Evolutionary conservation across 208 protist species (phyloP).

Genomic region (Leishmania guyanensis): DNA sequence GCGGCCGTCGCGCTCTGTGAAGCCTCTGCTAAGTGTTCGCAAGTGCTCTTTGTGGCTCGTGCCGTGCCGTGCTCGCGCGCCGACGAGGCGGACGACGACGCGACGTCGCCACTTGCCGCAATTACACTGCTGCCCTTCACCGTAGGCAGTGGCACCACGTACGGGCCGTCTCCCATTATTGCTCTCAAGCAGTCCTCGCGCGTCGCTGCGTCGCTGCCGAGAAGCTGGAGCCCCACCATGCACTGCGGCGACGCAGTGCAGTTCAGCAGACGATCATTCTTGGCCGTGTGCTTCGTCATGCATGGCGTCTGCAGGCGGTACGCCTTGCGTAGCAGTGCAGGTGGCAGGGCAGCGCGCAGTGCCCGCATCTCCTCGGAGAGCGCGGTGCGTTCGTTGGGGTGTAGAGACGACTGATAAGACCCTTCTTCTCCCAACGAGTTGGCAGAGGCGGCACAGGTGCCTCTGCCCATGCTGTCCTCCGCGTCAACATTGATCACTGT

Average conservation of each 20-base stretch:
- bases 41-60: constrained; percentile 3
- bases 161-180: constrained; percentile 45
- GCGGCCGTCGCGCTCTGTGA: neutral
- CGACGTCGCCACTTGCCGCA: neutral
- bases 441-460: neutral
- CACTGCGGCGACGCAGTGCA: constrained; percentile 59
- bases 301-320: constrained; percentile 59
- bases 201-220: constrained; percentile 36
- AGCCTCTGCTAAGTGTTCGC: neutral
- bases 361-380: constrained; percentile 14
- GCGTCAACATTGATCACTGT: constrained; percentile 27
- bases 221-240: constrained; percentile 46
- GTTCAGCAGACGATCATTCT: constrained; percentile 36
- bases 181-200: constrained; percentile 39
- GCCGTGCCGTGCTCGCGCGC: neutral
- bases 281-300: constrained; percentile 24
- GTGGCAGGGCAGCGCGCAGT: constrained; percentile 11
- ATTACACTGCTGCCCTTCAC: neutral
- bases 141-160: constrained; percentile 28
- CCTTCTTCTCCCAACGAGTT: neutral
- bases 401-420: constrained; percentile 16
- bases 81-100: neutral
- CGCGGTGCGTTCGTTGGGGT: neutral
- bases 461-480: constrained; percentile 1
- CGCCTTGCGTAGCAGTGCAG: constrained; percentile 33